Evolutionary conservation across 1,139 yeast species (phyloP).

Genomic region (Protomyces inundatus): DNA sequence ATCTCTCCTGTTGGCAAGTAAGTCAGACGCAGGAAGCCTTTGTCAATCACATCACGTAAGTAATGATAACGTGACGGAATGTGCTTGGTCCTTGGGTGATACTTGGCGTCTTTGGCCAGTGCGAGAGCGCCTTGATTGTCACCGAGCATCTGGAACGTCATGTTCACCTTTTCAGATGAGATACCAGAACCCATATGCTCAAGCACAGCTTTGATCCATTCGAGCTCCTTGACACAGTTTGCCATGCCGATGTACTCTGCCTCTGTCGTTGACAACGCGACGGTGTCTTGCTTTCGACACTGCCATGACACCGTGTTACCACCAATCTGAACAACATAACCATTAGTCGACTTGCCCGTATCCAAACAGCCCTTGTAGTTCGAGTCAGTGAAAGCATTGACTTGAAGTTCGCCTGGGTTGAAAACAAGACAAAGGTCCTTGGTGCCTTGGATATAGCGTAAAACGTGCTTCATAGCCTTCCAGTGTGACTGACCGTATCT

Average conservation of each 20-base stretch:
- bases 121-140: slow-evolving; percentile 32
- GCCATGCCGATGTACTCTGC: not conserved
- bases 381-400: too few species aligned
- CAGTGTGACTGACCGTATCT: slow-evolving; percentile 18
- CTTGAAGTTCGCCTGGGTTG: not conserved
- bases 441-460: slow-evolving; percentile 22
- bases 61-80: slow-evolving; percentile 30
- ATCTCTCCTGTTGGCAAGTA: too few species aligned
- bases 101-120: slow-evolving; percentile 30
- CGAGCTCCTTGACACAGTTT: not conserved
- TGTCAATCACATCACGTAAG: slow-evolving; percentile 11
- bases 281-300: not conserved
- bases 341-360: not conserved
- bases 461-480: slow-evolving; percentile 24
- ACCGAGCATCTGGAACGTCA: slow-evolving; percentile 16
- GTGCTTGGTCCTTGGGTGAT: slow-evolving; percentile 31
- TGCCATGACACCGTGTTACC: not conserved
- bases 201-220: not conserved
- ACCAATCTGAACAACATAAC: not conserved
- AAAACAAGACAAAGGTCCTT: not conserved
- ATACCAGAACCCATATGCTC: not conserved
- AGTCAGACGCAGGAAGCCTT: not conserved
- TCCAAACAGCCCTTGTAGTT: not conserved
- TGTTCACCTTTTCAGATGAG: not conserved
- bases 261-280: not conserved